Evolutionary conservation across 2,329 filamentous ascomycete species (phyloP), one percentile per base, ranked within the genome.

Genomic region (Colletotrichum sp.): DNA sequence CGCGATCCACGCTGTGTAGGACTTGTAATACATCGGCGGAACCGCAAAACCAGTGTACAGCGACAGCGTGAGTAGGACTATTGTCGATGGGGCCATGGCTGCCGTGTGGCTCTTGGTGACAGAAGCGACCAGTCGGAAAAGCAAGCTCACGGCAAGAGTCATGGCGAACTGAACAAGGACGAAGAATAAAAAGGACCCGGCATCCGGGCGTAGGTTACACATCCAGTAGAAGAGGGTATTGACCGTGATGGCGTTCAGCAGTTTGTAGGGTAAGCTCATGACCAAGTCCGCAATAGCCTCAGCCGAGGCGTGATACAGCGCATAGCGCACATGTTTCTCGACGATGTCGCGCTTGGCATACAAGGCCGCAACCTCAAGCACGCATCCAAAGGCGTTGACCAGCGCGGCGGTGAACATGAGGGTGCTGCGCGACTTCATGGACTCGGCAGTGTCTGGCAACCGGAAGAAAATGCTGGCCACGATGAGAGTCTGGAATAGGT

Each of bases 401-500:
- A 90, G 75, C 13, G 86, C 78, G 0, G 83, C 78, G 44, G 83
- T 85, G 78, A 85, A 85, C 2, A 85, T 73, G 1, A 82, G 79
- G 6, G 81, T 81, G 2, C 80, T 79, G 1, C 84, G 82, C 32
- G 80, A 79, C 82, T 90, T 94, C 83, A 95, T 93, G 75, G 90
- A 92, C 8, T 83, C 81, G 7, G 91, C 92, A 29, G 88, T 87
- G 2, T 84, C 77, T 8, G 86, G 81, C 25, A 94, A 84, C 80
- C 94, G 91, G 86, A 90, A 95, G 83, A 95, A 95, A 73, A 95
- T 89, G 69, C 82, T 91, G 87, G 78, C 91, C 69, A 94, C 89
- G 78, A 95, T 90, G 65, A 95, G 85, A 39, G 92, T 90, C 85
- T 94, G 90, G 77, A 92, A 86, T 55, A 90, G 88, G 79, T 83